Conservation (phyloP, 225 moss, liverwort and hornwort genomes). For the Pseudoscleropodium purum region DNA sequence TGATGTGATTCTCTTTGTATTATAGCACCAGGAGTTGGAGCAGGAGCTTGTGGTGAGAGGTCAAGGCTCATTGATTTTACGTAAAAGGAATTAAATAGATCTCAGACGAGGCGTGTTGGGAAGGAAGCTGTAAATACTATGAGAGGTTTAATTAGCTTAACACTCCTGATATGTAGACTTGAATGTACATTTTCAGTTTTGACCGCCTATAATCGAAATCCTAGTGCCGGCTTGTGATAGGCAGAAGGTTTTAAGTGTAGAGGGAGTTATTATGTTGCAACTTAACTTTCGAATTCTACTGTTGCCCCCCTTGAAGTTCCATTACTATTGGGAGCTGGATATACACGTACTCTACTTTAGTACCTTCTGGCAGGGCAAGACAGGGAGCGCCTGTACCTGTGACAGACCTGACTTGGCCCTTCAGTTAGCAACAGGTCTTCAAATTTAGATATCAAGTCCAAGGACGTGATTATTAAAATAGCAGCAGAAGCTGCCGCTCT, state of each 20-base stretch:
- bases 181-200: conserved; percentile 18
- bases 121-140: conserved; percentile 21
- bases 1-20: neutral
- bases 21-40: neutral
- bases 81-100: neutral
- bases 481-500: neutral
- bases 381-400: neutral
- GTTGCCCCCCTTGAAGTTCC: neutral
- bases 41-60: neutral
- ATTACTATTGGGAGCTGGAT: neutral
- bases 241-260: neutral
- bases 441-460: neutral
- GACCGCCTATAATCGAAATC: neutral
- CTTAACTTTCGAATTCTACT: neutral
- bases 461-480: neutral
- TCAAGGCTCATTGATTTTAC: neutral
- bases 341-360: neutral
- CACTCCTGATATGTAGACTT: neutral
- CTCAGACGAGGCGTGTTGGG: neutral
- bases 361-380: neutral
- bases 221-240: neutral
- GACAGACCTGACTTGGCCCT: neutral
- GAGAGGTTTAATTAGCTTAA: neutral
- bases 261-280: neutral
- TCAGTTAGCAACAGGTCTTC: neutral